Base-by-base conservation (phyloP, 441 rosid genomes). In the Omphalea diandra region DNA sequence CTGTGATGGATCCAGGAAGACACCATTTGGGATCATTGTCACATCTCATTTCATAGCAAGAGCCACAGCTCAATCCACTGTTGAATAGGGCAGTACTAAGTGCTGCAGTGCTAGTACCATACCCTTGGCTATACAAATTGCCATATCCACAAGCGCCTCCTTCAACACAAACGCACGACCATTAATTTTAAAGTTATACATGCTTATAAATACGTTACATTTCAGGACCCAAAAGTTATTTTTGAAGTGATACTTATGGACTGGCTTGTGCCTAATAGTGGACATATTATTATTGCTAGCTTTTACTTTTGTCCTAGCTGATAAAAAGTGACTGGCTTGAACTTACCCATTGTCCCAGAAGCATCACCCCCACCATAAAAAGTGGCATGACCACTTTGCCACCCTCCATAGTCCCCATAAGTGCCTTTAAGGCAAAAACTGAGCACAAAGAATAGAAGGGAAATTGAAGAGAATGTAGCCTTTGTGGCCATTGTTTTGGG, bases 121-220 rank as follows among this genome's bases (percentile, higher is more conserved):
- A 94, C 49, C 98, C 98, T 83, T 91, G 97, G 83, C 94, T 83
- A 67, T 94, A 80, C 79, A 94, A 69, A 75, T 94, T 86, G 9
- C 97, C 98, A 73, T 94, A 94, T 10, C 98, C 98, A 73, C 98
- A 94, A 64, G 98, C 98, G 58, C 98, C 98, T 5, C 98, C 98
- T 94, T 86, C 54, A 80, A 75, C 11, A 57, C 11, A 57, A n/a
- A 11, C 2, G 3, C 7, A 54, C 3, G n/a, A n/a, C 1, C 33
- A 54, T 17, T n/a, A 7, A 47, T 17, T 47, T 47, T n/a, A 47
- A 4, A 47, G 7, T n/a, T 47, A 47, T 2, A 47, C 6, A 4
- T 0, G 44, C 44, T n/a, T n/a, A 40, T 11, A 27, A 5, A 29
- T 32, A 11, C 12, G 17, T 31, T 15, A 65, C 68, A 18, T 63